Evolutionary conservation across 108 stramenopile genomes (phyloP), one percentile per base, ranked within the genome.

Genomic region (Nitzschia sp.): DNA sequence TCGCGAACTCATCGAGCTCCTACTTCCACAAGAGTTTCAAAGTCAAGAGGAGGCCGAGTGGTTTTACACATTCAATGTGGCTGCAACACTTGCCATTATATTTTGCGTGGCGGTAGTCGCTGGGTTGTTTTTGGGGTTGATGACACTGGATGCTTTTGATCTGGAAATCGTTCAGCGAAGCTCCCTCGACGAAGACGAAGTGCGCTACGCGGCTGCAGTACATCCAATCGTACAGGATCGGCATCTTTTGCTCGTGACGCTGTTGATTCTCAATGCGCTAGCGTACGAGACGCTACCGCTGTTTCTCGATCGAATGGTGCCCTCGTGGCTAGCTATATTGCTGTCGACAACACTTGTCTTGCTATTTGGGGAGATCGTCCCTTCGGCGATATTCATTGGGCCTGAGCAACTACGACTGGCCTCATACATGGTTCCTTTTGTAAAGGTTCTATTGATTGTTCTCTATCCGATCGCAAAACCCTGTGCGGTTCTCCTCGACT

Each of bases 271-370:
- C 69, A 96, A 97, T 80, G 85, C 95, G 15, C 36, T 85, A 1
- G 83, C 87, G 16, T 90, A 88, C 56, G 92, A 97, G 70, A 83
- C 87, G 8, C 77, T 97, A 31, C 95, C 96, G 6, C 57, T 97
- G 8, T 95, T 97, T 68, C 48, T 95, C 32, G 92, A 93, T 53
- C 61, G 85, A 22, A 62, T 96, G 66, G 66, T 95, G 9, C 95
- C 95, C 16, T 73, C 71, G 9, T 95, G 85, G 75, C 33, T 84
- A 41, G 93, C 92, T 19, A 85, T 96, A 35, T 23, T 96, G 6
- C 72, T 96, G 26, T 94, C 92, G 36, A 92, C 94, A 8, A 87
- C 87, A 30, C 36, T 91, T 17, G 76, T 97, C 0, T 68, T 97
- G 29, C 47, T 97, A 38, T 93, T 94, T 78, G 94, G 92, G 0